These are phyloP conservation scores for Sporisorium graminicola DNA, from an alignment of 1,284 basidiomycete species.

Conservation along the genomic window DNA sequence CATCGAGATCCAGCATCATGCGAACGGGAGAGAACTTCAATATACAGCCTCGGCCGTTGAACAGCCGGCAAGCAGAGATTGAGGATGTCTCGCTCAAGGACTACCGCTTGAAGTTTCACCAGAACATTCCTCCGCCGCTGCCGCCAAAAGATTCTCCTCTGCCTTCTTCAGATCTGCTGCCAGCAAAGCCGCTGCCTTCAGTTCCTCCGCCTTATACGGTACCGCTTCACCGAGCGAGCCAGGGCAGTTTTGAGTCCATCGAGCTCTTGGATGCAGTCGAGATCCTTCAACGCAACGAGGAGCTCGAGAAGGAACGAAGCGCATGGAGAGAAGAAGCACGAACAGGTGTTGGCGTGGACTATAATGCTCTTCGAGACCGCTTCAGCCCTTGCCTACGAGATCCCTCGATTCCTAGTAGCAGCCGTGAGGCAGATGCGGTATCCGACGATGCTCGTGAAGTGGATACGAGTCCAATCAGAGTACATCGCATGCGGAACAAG, in stretches of 20 bases:
- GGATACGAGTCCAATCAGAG: neutral
- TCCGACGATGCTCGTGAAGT: slow-evolving; percentile 1
- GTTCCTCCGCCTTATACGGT: slow-evolving; percentile 6
- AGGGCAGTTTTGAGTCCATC: slow-evolving; percentile 14
- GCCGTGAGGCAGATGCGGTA: neutral
- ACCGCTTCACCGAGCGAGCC: neutral
- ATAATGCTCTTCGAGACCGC: slow-evolving; percentile 4
- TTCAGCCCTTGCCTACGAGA: slow-evolving; percentile 23
- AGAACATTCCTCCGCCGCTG: slow-evolving; percentile 21
- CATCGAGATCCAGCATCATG: neutral
- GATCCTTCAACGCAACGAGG: slow-evolving; percentile 17
- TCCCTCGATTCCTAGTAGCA: neutral
- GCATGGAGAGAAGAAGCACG: slow-evolving; percentile 31
- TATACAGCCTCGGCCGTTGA: neutral
- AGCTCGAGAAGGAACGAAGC: slow-evolving; percentile 24
- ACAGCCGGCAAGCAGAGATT: neutral
- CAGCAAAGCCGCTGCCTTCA: slow-evolving; percentile 14
- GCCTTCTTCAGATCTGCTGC: neutral
- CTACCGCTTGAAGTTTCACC: slow-evolving; percentile 24
- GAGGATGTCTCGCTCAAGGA: neutral
- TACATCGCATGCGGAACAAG: slow-evolving; percentile 24
- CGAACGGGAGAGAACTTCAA: neutral
- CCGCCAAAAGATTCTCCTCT: slow-evolving; percentile 16
- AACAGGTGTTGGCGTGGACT: slow-evolving; percentile 11
- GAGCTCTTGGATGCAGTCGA: slow-evolving; percentile 19